These are phyloP conservation scores for Cytospora piceae DNA, from an alignment of 2,329 filamentous ascomycete species.

Conservation along the genomic window DNA sequence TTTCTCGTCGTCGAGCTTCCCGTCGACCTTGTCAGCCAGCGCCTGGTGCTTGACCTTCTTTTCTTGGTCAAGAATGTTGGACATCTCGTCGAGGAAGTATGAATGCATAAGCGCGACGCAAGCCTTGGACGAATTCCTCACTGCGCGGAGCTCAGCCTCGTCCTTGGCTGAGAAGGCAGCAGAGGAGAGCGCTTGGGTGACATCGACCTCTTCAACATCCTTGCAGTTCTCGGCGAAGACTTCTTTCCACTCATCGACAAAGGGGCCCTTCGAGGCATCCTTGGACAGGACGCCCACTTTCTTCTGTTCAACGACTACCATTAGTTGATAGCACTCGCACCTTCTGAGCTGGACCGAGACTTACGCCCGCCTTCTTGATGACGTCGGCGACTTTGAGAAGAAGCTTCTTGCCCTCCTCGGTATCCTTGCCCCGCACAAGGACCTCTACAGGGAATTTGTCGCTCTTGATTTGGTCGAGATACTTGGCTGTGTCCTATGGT, in stretches of 20 bases:
- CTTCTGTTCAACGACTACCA: constrained; percentile 57
- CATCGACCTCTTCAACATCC: constrained; percentile 86
- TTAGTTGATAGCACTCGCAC: constrained; percentile 3
- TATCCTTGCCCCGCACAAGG: constrained; percentile 87
- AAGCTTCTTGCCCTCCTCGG: constrained; percentile 87
- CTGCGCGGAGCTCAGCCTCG: constrained; percentile 88
- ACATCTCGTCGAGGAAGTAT: constrained; percentile 99
- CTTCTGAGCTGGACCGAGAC: constrained; percentile 41
- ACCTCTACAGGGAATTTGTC: constrained; percentile 93
- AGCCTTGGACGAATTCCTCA: constrained; percentile 91
- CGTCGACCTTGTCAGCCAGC: constrained; percentile 83
- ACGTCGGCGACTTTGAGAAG: constrained; percentile 82
- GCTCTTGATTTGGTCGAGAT: constrained; percentile 88
- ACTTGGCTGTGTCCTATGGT: constrained; percentile 68
- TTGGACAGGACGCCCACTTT: constrained; percentile 88
- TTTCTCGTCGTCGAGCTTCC: constrained; percentile 89
- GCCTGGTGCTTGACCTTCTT: constrained; percentile 93
- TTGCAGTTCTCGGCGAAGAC: constrained; percentile 76
- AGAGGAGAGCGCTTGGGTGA: constrained; percentile 78
- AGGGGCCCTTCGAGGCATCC: constrained; percentile 82
- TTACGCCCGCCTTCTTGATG: constrained; percentile 85
- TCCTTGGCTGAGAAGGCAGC: constrained; percentile 92
- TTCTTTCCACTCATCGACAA: constrained; percentile 96
- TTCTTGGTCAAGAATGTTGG: constrained; percentile 89
- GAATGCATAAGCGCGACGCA: constrained; percentile 94